Conservation (phyloP, 306 rosid species). For the Cotoneaster glaucophyllus region DNA sequence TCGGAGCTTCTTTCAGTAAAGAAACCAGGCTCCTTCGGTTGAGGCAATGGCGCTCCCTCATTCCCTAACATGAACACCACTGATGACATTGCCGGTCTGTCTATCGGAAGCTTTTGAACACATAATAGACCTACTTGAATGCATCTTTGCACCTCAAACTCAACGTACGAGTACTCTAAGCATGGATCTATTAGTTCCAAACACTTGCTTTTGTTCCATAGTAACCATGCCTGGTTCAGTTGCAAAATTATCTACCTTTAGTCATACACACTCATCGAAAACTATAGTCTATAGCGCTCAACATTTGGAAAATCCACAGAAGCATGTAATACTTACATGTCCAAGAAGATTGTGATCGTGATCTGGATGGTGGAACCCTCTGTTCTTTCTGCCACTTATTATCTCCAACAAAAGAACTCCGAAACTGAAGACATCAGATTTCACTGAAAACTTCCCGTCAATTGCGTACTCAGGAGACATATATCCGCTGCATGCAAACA, state of each 20-base stretch:
- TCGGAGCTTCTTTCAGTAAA: constrained; percentile 12
- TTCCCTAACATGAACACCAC: constrained; percentile 16
- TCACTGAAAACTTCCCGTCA: constrained; percentile 16
- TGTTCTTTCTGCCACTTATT: constrained; percentile 16
- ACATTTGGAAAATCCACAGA: neutral
- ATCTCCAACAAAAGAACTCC: constrained; percentile 25
- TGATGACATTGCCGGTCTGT: constrained; percentile 19
- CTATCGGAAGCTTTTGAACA: constrained; percentile 4
- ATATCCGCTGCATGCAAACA: constrained; percentile 13
- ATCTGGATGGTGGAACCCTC: constrained; percentile 9
- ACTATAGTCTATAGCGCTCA: no score
- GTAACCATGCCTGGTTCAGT: neutral
- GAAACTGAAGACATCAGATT: constrained; percentile 28
- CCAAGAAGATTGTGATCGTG: constrained; percentile 23
- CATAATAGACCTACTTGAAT: constrained; percentile 19
- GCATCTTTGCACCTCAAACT: constrained; percentile 5
- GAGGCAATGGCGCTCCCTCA: constrained; percentile 2
- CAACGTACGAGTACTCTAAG: neutral
- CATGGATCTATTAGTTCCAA: neutral
- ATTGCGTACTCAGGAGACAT: constrained; percentile 27
- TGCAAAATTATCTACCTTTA: neutral
- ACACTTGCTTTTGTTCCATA: constrained; percentile 8
- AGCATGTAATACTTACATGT: constrained; percentile 12
- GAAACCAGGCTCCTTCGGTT: constrained; percentile 23
- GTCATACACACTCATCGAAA: neutral